A percentile compares a stretch with the other conserved stretches of the same genome.
These are phyloP conservation scores for Boehmeria nivea DNA, from an alignment of 306 rosid genomes.

Conservation along the genomic window DNA sequence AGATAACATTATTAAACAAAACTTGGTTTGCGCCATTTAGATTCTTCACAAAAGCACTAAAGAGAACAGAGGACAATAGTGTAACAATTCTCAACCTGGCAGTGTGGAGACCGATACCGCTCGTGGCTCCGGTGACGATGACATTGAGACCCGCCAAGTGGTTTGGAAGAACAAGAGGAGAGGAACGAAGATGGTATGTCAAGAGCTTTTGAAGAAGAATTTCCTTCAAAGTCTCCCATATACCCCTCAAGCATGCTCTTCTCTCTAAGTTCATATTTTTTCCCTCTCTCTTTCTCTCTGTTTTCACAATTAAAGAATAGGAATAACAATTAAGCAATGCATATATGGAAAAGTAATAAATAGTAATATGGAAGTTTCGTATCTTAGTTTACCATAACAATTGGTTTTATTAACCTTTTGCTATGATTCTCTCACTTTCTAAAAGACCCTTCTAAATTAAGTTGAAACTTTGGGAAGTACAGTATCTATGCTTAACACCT, in stretches of 20 bases:
- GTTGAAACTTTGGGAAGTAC: background rate
- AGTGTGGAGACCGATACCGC: slow-evolving; percentile 20
- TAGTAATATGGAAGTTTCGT: background rate
- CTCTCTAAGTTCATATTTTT: slow-evolving; percentile 11
- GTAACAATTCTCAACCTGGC: slow-evolving; percentile 9
- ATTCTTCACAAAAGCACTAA: too few species aligned
- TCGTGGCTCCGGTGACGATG: slow-evolving; percentile 23
- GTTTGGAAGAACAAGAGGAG: slow-evolving; percentile 13
- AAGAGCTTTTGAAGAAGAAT: slow-evolving; percentile 12
- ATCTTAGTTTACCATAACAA: slow-evolving; percentile 2
- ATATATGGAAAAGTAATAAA: background rate
- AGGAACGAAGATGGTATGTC: slow-evolving; percentile 9
- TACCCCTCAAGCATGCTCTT: slow-evolving; percentile 17
- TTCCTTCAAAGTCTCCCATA: slow-evolving; percentile 18
- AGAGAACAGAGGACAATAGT: background rate
- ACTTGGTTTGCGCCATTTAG: background rate
- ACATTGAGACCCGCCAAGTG: slow-evolving; percentile 14
- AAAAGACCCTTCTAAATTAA: slow-evolving; percentile 1
- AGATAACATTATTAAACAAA: background rate
- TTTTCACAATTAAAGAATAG: background rate
- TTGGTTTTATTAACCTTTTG: slow-evolving; percentile 10
- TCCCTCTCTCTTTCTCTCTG: slow-evolving; percentile 8
- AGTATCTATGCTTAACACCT: background rate
- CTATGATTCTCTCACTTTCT: background rate
- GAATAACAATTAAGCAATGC: too few species aligned